Evolutionary conservation across 2,329 filamentous ascomycete species (phyloP), one percentile per base, ranked within the genome.

Genomic region (Mycocentrospora acerina): DNA sequence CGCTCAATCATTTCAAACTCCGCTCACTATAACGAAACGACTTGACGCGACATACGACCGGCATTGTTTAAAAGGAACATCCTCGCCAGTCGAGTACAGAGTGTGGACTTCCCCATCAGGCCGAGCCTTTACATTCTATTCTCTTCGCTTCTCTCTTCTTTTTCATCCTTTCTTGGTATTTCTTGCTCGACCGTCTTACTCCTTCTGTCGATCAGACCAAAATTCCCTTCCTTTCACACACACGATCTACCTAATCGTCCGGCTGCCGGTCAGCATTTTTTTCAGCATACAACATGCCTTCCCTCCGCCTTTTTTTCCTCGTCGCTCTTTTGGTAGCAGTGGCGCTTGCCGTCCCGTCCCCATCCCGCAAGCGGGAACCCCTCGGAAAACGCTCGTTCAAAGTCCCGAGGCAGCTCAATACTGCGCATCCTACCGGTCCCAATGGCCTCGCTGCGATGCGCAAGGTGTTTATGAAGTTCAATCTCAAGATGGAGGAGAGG

Each of bases 401-500:
- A 60, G 75, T 86, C 24, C 74, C 79, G 34, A 74, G 82, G 24
- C 68, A 78, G 31, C 66, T 71, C 35, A 82, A 81, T 52, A 69
- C 69, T n/a, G 71, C 71, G 39, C 81, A 81, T 59, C 70, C 72
- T 15, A 60, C 59, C 35, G 60, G 60, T 17, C 60, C 59, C 32
- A 75, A 85, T 69, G 82, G 83, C n/a, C 71, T 76, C 6, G 61
- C 69, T 40, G 82, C 83, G 34, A 73, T 90, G 51, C 67, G 77
- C 34, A 86, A 80, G 67, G 80, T 84, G 12, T 83, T 85, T 62
- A 69, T 74, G 53, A 90, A 90, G 64, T 89, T 78, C 64, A 76
- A 78, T 46, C 76, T 62, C 38, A 40, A 54, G 27, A 51, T 51
- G n/a, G 52, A 46, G 37, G 46, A 42, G 14, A 43, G 51, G 16